Percentiles rank a stretch among this genome's conserved stretches.
phyloP scores from a whole-genome alignment of 177 flowering plant species.

The Vitis hybrid region DNA sequence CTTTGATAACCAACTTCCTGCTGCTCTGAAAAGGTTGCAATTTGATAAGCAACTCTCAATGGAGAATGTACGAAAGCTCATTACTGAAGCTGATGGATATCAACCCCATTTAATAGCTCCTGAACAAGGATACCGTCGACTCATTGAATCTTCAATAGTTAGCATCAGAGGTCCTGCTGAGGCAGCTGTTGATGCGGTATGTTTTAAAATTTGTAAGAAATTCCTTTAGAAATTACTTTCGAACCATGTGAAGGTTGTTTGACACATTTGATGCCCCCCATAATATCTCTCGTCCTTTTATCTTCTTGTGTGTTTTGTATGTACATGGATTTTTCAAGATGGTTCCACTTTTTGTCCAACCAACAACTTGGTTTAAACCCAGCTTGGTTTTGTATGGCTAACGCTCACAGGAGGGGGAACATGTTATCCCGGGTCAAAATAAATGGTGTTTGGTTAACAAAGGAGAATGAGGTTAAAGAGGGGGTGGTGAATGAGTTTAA shows the following conservation, averaged over 20 bases:
- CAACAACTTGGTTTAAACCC: background rate
- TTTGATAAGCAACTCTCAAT: conserved; percentile 87
- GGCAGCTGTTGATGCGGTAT: conserved; percentile 91
- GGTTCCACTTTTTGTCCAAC: background rate
- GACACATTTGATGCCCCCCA: too few species aligned
- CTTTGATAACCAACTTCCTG: conserved; percentile 87
- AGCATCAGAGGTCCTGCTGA: conserved; percentile 89
- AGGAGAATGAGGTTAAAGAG: too few species aligned
- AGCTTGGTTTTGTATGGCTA: too few species aligned
- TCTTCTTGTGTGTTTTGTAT: background rate
- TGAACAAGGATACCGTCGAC: conserved; percentile 91
- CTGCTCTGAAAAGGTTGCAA: conserved; percentile 80
- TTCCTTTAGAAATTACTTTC: background rate
- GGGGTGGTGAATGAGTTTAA: too few species aligned
- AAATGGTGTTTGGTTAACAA: too few species aligned
- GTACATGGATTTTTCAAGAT: background rate
- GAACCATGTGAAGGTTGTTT: background rate
- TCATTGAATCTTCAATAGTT: conserved; percentile 72
- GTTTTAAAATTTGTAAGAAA: conserved; percentile 9
- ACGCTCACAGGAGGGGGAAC: too few species aligned
- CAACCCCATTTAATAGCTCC: conserved; percentile 93
- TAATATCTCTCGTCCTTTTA: background rate
- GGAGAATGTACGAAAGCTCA: conserved; percentile 79
- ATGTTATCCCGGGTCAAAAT: too few species aligned
- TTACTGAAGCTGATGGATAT: conserved; percentile 94